These are phyloP conservation scores for Tripterygium wilfordii DNA, from an alignment of 177 flowering plant species.

Conservation along the genomic window DNA sequence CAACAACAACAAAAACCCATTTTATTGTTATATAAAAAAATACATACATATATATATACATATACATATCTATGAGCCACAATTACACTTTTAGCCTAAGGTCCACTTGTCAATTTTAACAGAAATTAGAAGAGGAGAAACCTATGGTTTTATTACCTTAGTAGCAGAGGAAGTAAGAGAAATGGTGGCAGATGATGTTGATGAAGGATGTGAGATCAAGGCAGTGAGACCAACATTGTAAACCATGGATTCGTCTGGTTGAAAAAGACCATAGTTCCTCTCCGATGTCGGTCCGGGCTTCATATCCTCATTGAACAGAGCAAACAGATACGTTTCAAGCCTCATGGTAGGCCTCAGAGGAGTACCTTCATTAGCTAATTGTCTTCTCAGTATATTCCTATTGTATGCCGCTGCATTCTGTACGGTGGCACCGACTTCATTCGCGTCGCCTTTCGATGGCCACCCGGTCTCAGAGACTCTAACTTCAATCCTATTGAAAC, in stretches of 20 bases:
- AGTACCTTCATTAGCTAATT: slow-evolving; percentile 61
- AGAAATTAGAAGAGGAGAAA: neutral
- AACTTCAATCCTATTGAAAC: slow-evolving; percentile 59
- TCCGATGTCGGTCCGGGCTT: slow-evolving; percentile 89
- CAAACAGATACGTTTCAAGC: slow-evolving; percentile 72
- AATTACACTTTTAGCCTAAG: no score
- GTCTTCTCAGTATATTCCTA: slow-evolving; percentile 64
- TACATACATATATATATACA: no score
- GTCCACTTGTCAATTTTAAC: no score
- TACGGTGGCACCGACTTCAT: slow-evolving; percentile 64
- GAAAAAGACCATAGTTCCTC: slow-evolving; percentile 81
- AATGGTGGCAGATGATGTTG: slow-evolving; percentile 37
- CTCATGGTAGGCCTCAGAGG: slow-evolving; percentile 65
- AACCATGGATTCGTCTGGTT: slow-evolving; percentile 69
- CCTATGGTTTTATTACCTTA: slow-evolving; percentile 37
- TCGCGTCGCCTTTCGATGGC: slow-evolving; percentile 79
- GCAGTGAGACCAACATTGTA: slow-evolving; percentile 59
- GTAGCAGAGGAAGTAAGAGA: slow-evolving; percentile 53
- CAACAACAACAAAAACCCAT: no score
- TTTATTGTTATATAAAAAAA: no score
- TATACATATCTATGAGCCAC: neutral
- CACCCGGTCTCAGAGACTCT: slow-evolving; percentile 91
- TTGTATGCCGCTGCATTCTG: slow-evolving; percentile 68
- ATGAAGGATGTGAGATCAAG: slow-evolving; percentile 21
- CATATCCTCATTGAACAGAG: slow-evolving; percentile 81